These are phyloP conservation scores for Scheffersomyces quercinus DNA, from an alignment of 1,139 yeast genomes.

Conservation along the genomic window DNA sequence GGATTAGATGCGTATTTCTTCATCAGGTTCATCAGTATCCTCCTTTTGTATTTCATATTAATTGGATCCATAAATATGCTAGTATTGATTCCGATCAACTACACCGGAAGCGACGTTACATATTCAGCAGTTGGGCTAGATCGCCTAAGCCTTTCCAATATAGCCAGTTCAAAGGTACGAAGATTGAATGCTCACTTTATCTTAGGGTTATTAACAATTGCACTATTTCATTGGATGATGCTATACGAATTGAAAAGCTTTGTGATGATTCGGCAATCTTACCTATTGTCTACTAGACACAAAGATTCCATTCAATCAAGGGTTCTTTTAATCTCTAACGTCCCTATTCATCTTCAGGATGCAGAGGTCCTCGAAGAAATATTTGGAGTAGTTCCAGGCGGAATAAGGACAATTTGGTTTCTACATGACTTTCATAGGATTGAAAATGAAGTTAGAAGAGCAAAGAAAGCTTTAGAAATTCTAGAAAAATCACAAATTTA, in stretches of 20 bases:
- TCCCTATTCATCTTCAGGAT: constrained; percentile 41
- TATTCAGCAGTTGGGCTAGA: constrained; percentile 53
- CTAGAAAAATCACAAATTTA: constrained; percentile 40
- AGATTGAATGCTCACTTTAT: constrained; percentile 56
- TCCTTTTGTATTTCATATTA: constrained; percentile 48
- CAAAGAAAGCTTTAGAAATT: constrained; percentile 30
- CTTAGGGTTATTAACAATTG: constrained; percentile 50
- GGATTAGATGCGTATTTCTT: constrained; percentile 73
- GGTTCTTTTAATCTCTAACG: constrained; percentile 50
- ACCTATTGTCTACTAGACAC: constrained; percentile 28
- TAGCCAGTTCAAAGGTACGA: constrained; percentile 46
- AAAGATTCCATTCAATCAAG: constrained; percentile 28
- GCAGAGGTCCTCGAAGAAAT: constrained; percentile 24
- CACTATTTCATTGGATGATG: constrained; percentile 54
- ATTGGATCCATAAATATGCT: constrained; percentile 54
- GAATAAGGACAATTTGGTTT: constrained; percentile 51
- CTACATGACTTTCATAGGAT: constrained; percentile 45
- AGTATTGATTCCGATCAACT: constrained; percentile 58
- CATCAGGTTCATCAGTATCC: constrained; percentile 50
- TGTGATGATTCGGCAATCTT: constrained; percentile 44
- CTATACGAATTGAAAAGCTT: constrained; percentile 51
- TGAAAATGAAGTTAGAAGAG: constrained; percentile 27
- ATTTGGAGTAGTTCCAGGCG: constrained; percentile 42
- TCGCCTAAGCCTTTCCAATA: constrained; percentile 60
- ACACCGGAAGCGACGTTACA: constrained; percentile 37